Base-by-base conservation (phyloP, 106 monocot genomes). In the Dioscorea dumetorum region DNA sequence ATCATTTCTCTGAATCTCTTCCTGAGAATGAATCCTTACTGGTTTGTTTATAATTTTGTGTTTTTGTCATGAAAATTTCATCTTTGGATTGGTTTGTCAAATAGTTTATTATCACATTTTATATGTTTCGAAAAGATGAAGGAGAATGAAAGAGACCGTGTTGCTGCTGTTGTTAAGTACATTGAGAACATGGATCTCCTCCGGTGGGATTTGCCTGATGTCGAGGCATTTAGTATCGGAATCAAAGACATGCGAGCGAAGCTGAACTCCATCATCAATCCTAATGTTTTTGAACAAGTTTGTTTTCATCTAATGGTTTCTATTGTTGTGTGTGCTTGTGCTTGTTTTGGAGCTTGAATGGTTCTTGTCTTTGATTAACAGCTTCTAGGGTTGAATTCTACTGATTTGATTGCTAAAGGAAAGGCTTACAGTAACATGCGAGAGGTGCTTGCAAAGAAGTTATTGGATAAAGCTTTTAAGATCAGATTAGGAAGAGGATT, bases 401-500 rank as follows among this genome's bases (percentile, higher is more conserved):
- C 57, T 51, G 56, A 73, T 24, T 61, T 94, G 31, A 90, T 90
- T 58, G 60, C 73, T 2, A 87, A 76, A 66, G 90, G 84, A 23
- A 72, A 78, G 8, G 80, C 76, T 24, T 61, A 61, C 70, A 41
- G 71, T 57, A 61, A 23, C 64, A 80, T 80, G 4, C 79, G 85
- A 48, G 54, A 67, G 12, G 64, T 70, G 77, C 77, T n/a, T 57
- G 94, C 87, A 13, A 77, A 22, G 12, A 70, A 72, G 54, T 76
- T 94, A 33, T 33, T 87, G 66, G 71, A 63, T 32, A 78, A 75
- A 16, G 33, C 80, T 59, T 94, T 94, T 68, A 90, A 74, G 76
- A 80, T 94, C 72, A 67, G 67, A 15, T 67, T 94, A 18, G 94
- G 94, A 77, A 80, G 90, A 90, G 94, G 94, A 70, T 72, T 79